Base-by-base conservation (phyloP, 2,329 filamentous ascomycete genomes). In the Colletotrichum sp. region DNA sequence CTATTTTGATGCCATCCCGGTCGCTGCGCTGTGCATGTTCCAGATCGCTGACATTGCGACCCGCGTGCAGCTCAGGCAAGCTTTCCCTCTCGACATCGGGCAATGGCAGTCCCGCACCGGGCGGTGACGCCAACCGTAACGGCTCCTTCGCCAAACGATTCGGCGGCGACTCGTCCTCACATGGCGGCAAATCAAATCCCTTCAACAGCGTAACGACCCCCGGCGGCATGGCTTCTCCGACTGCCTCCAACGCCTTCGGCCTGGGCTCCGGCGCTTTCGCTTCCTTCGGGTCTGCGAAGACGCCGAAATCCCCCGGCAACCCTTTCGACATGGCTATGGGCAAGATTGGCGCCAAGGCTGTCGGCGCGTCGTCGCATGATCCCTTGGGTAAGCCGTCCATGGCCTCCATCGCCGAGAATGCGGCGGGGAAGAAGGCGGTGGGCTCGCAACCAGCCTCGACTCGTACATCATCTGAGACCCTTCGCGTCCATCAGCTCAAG, bases 181-280 rank as follows among this genome's bases (percentile, higher is more conserved):
- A 96, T 83, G 93, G 92, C 82, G 93, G 92, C 82, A 93, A 93
- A 84, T 89, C 91, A 77, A 97, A 95, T 84, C 94, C 95, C 28
- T 96, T 98, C 88, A 94, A 92, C 84, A 89, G 92, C 80, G 91
- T 94, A 79, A 92, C 94, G 65, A 93, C 94, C 76, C 92, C 94
- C 77, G 91, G 90, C 67, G 92, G 91, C 74, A 88, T 96, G 71
- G 90, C 93, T 43, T 96, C 95, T 12, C 95, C 96, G 16, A 95
- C 94, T 80, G 95, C 95, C 71, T 96, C 95, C 21, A 96, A 94
- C 81, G 96, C 96, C 74, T 99, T 99, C 86, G 96, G 96, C 67
- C 89, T 99, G 76, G 97, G 97, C 55, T 98, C 95, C 21, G 97
- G 97, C 80, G 97, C 97, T 71, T 99, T 99, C 84, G 96, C 96